phyloP scores from a whole-genome alignment of 2,329 filamentous ascomycete species.

The Fusarium palustre region DNA sequence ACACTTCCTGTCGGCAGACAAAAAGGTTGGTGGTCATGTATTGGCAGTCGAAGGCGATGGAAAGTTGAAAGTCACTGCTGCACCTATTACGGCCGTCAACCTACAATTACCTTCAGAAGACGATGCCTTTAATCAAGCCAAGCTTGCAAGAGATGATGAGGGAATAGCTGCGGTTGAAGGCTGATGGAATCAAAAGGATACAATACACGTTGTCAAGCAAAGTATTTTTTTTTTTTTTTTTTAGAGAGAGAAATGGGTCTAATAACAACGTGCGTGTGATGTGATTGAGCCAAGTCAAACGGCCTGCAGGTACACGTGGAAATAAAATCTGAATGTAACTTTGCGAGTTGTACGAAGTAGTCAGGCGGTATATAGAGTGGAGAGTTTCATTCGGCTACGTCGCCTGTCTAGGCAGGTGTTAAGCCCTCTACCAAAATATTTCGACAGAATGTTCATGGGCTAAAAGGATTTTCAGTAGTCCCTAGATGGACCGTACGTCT shows the following conservation, averaged over 20 bases:
- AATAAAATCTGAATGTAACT: not conserved
- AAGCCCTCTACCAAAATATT: not conserved
- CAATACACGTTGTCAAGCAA: not conserved
- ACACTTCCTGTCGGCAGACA: conserved; percentile 13
- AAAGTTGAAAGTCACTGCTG: conserved; percentile 6
- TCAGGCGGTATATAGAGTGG: not conserved
- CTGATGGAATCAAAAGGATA: not conserved
- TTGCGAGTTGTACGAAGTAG: not conserved
- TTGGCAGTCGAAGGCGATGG: conserved; percentile 19
- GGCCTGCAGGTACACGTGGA: not conserved
- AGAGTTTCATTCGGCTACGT: not conserved
- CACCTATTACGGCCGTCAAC: conserved; percentile 11
- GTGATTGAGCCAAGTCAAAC: not conserved
- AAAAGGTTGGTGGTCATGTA: conserved; percentile 25
- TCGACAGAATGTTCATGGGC: accelerated
- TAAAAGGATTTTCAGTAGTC: accelerated
- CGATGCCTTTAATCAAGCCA: conserved; percentile 17
- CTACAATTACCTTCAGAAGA: conserved; percentile 11
- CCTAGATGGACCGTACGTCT: not conserved
- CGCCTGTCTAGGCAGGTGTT: not conserved
- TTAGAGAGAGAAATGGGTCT: accelerated
- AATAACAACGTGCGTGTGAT: not conserved
- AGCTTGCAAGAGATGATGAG: conserved; percentile 14
- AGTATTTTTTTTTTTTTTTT: not conserved
- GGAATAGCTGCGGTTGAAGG: conserved; percentile 32